These are phyloP conservation scores for Leccinum uliginosum DNA, from an alignment of 768 basidiomycete species.

Conservation along the genomic window DNA sequence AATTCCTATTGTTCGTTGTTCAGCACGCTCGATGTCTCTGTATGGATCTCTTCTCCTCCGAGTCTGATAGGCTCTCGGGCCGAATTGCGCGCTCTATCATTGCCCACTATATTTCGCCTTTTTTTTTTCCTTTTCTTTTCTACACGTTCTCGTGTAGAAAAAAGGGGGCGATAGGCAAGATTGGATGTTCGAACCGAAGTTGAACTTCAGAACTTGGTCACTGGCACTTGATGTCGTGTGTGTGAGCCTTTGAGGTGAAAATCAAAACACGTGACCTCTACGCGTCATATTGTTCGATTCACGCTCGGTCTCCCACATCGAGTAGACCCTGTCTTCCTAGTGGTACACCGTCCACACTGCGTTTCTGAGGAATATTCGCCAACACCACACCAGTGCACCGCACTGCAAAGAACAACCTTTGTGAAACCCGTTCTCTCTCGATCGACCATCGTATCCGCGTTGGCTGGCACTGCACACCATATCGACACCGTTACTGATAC, in stretches of 20 bases:
- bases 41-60: not conserved
- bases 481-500: not conserved
- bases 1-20: too few species aligned
- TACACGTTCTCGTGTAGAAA: too few species aligned
- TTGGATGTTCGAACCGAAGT: not conserved
- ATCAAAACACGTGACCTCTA: not conserved
- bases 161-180: too few species aligned
- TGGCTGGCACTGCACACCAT: not conserved
- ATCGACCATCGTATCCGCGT: not conserved
- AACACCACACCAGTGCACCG: not conserved
- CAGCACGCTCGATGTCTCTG: too few species aligned
- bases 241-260: too few species aligned
- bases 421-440: not conserved
- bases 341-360: not conserved
- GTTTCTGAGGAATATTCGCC: not conserved
- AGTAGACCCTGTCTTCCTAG: not conserved
- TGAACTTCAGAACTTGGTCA: too few species aligned
- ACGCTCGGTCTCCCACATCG: not conserved
- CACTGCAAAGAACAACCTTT: not conserved
- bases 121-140: too few species aligned
- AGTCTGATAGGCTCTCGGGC: not conserved
- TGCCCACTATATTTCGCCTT: too few species aligned
- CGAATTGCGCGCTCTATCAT: too few species aligned
- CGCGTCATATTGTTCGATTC: not conserved
- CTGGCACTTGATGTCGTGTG: too few species aligned